Evolutionary conservation across 768 basidiomycete species (phyloP), one percentile per base, ranked within the genome.

Genomic region (Lactifluus subvellereus): DNA sequence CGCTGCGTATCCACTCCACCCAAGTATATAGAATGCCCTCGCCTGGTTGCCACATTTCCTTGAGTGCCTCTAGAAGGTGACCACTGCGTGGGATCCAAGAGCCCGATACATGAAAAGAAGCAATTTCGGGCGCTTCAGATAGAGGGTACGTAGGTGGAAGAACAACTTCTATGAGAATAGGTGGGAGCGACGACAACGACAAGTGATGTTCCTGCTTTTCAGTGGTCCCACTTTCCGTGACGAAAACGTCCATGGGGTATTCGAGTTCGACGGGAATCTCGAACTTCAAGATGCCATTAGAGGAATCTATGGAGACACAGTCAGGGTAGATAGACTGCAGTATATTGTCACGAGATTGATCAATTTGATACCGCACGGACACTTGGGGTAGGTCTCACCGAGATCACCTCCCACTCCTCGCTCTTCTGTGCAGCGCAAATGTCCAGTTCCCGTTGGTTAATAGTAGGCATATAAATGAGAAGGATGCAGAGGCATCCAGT

Each of bases 261-360:
- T 72, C 77, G 42, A 90, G 78, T 64, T 90, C 83, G 43, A 92
- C 74, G 9, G 88, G 84, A 54, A 91, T 76, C 66, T 89, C 83
- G 22, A 87, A 80, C 69, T 79, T 84, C 48, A 87, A 62, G 4
- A 70, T 66, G 1, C 76, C 77, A 55, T 77, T 72, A 1, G 67
- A 52, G 35, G 71, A 67, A 27, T 73, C 69, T 54, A 75, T 79
- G 6, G 82, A 80, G 43, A 87, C 66, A 69, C 77, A 89, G 70
- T 89, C 86, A 42, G 89, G 89, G 71, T 85, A 88, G 50, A 91
- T 91, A n/a, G 89, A 84, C 89, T 91, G 66, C 9, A 63, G 14
- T 16, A 7, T 20, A 7, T 20, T 6, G 32, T 43, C 42, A 14
- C 6, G 37, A 60, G 37, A 14, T 43, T 53, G n/a, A 30, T 30